These are phyloP conservation scores for Clarireedia hainanense DNA, from an alignment of 2,329 filamentous ascomycete genomes.

Conservation along the genomic window DNA sequence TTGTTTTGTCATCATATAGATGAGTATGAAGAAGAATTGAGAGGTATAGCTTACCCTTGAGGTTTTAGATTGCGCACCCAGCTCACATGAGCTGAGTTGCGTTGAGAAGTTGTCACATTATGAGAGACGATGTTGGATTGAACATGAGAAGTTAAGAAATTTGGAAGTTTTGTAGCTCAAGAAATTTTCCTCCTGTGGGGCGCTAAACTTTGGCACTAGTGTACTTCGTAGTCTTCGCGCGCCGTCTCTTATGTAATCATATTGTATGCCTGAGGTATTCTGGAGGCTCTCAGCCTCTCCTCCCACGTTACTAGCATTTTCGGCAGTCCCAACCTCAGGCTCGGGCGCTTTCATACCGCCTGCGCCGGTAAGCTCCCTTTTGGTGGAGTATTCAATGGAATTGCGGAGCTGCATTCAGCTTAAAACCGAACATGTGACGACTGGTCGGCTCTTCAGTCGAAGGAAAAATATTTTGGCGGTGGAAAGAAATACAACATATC, in stretches of 20 bases:
- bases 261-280: not conserved
- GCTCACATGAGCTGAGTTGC: conserved; percentile 14
- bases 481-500: conserved; percentile 1
- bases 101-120: conserved; percentile 7
- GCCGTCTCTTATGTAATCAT: not conserved
- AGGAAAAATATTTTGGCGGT: conserved; percentile 6
- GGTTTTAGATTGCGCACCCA: not conserved
- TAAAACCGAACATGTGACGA: too few species aligned
- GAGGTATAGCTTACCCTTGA: conserved; percentile 18
- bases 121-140: not conserved
- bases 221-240: not conserved
- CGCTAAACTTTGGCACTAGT: conserved; percentile 1
- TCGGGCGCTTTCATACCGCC: too few species aligned
- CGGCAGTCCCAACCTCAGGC: not conserved
- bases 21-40: conserved; percentile 16
- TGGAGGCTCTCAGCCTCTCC: not conserved
- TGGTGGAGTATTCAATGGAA: not conserved
- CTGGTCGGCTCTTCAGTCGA: not conserved
- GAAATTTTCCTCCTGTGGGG: not conserved
- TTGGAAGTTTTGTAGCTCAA: conserved; percentile 7
- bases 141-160: not conserved
- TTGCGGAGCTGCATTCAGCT: not conserved
- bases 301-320: not conserved
- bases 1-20: conserved; percentile 69
- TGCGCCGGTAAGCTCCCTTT: too few species aligned